Conservation (phyloP, 768 basidiomycete genomes). For the Auricularia sp. region DNA sequence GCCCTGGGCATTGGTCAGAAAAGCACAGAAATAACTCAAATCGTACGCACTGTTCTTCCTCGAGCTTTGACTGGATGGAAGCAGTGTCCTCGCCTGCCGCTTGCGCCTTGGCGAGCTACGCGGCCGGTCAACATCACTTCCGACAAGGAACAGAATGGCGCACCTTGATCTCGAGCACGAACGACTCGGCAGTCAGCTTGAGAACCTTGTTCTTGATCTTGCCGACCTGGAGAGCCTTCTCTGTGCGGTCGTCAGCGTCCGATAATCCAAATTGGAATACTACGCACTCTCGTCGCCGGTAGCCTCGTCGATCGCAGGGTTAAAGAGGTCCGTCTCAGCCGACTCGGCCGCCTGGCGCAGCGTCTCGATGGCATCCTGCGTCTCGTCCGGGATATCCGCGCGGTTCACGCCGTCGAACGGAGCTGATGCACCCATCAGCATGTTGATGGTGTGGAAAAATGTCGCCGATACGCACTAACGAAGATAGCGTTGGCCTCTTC, state of each 20-base stretch:
- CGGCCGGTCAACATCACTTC: neutral
- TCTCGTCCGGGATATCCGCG: constrained; percentile 21
- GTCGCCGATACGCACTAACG: constrained; percentile 15
- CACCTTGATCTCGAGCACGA: constrained; percentile 15
- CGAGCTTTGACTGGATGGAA: constrained; percentile 16
- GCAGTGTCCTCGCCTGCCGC: constrained; percentile 23
- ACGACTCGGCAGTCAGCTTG: constrained; percentile 29
- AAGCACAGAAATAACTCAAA: neutral
- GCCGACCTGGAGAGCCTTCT: constrained; percentile 26
- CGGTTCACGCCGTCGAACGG: constrained; percentile 17
- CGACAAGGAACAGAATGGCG: neutral
- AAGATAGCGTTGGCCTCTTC: constrained; percentile 30
- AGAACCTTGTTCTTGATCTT: constrained; percentile 39
- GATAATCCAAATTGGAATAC: no score
- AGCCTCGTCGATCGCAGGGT: constrained; percentile 27
- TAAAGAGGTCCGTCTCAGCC: constrained; percentile 29
- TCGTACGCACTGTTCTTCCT: constrained; percentile 17
- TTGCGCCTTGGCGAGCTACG: constrained; percentile 28
- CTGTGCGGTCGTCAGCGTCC: constrained; percentile 17
- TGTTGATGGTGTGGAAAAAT: neutral
- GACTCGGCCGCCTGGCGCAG: constrained; percentile 29
- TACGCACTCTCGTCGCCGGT: constrained; percentile 1
- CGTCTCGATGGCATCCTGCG: constrained; percentile 17
- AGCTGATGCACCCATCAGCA: neutral
- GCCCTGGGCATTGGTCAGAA: constrained; percentile 10